phyloP scores from a whole-genome alignment of 2,329 filamentous ascomycete genomes.

The Ophiocordyceps robertsii region DNA sequence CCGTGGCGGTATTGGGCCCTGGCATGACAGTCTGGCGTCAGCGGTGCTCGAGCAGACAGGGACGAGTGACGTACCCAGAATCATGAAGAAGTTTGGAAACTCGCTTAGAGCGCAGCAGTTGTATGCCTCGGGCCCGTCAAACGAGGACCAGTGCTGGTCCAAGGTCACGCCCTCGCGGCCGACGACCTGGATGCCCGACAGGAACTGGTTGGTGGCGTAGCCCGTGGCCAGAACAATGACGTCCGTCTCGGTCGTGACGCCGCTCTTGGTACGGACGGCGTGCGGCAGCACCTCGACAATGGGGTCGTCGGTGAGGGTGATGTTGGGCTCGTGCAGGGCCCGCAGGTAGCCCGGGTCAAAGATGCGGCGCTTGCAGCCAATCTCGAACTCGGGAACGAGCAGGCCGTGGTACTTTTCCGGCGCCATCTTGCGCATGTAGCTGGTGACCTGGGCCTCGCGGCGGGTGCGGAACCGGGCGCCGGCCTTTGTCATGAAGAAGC shows the following conservation, averaged over 20 bases:
- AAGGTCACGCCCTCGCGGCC: constrained; percentile 36
- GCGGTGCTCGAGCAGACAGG: neutral
- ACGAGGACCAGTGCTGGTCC: constrained; percentile 40
- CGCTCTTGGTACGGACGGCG: constrained; percentile 20
- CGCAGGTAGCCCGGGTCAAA: constrained; percentile 43
- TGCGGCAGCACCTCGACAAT: constrained; percentile 31
- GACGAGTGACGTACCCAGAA: constrained; percentile 27
- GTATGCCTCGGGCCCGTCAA: constrained; percentile 50
- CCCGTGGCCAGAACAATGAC: constrained; percentile 49
- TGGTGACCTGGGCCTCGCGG: constrained; percentile 23
- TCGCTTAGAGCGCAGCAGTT: constrained; percentile 41
- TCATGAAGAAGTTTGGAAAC: constrained; percentile 53
- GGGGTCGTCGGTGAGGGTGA: constrained; percentile 31
- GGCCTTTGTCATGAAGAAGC: constrained; percentile 26
- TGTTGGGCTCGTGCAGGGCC: constrained; percentile 34
- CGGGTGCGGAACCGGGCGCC: constrained; percentile 20
- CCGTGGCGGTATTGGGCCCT: constrained; percentile 49
- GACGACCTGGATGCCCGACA: constrained; percentile 37
- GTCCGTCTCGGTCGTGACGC: constrained; percentile 36
- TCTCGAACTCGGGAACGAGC: constrained; percentile 45
- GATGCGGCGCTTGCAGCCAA: constrained; percentile 53
- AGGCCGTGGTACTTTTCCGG: constrained; percentile 48
- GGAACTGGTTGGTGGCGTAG: constrained; percentile 40
- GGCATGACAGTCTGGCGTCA: neutral
- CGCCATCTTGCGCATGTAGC: constrained; percentile 26